These are phyloP conservation scores for Sarocladiaceae sp. DNA, from an alignment of 2,329 filamentous ascomycete species.

Conservation along the genomic window DNA sequence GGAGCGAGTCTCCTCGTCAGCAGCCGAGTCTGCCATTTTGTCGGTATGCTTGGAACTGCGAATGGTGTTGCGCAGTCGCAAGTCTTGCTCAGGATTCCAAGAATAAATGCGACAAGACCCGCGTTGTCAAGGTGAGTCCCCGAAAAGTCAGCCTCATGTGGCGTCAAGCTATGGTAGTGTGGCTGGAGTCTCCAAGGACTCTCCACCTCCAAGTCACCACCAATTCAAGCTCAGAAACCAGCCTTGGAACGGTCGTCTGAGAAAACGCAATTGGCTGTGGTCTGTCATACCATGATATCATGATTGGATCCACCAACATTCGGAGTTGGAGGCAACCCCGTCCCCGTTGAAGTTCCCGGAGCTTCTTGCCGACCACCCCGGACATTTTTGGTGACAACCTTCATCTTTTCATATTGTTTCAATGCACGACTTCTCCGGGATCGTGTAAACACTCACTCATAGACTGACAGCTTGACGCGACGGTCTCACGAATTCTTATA, in stretches of 20 bases:
- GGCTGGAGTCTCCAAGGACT: not conserved
- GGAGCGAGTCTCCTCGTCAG: constrained; percentile 26
- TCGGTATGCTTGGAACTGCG: too few species aligned
- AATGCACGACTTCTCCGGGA: too few species aligned
- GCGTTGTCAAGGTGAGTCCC: not conserved
- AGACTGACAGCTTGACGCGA: too few species aligned
- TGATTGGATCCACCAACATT: not conserved
- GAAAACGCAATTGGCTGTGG: not conserved
- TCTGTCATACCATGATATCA: not conserved
- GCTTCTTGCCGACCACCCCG: not conserved
- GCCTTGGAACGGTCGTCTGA: not conserved
- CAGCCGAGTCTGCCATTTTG: constrained; percentile 21
- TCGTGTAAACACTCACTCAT: too few species aligned
- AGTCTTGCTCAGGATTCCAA: not conserved
- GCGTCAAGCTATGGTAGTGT: not conserved
- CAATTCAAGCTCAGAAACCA: not conserved
- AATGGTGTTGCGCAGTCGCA: not conserved
- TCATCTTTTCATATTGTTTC: too few species aligned
- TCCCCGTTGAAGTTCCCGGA: not conserved
- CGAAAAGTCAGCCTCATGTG: constrained; percentile 1
- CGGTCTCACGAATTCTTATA: too few species aligned
- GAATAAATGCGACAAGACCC: not conserved
- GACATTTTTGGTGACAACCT: not conserved
- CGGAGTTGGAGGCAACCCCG: not conserved
- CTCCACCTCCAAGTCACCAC: not conserved